Percentiles rank a stretch among this genome's conserved stretches.
Evolutionary conservation across 2,329 filamentous ascomycete species (phyloP).

Genomic region (Venturia carpophila): DNA sequence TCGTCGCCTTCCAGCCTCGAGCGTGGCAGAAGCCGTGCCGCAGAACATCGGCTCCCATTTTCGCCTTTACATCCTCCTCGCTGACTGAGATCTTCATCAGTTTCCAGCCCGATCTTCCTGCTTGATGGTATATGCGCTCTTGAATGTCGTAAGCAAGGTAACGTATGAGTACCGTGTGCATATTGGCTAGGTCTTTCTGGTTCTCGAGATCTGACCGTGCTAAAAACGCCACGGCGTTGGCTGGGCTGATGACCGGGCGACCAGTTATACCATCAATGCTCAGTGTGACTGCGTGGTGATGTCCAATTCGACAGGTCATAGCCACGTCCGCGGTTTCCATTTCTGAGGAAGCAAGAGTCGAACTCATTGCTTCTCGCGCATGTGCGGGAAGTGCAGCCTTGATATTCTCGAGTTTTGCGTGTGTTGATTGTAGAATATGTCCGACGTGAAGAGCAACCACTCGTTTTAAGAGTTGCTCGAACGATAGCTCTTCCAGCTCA

Average conservation of each 20-base stretch:
- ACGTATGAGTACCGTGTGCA: constrained; percentile 10
- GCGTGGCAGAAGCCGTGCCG: constrained; percentile 11
- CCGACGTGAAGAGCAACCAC: constrained; percentile 47
- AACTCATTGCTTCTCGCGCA: not conserved
- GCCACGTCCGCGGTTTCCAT: constrained; percentile 7
- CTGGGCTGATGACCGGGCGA: constrained; percentile 12
- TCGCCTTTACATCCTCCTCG: constrained; percentile 1
- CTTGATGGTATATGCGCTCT: constrained; percentile 1
- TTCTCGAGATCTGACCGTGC: constrained; percentile 12
- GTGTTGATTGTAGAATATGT: constrained; percentile 5
- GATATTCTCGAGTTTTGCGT: not conserved
- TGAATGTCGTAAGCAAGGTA: constrained; percentile 13
- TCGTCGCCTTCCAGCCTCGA: constrained; percentile 2
- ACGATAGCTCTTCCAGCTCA: constrained; percentile 59
- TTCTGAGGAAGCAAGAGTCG: constrained; percentile 7
- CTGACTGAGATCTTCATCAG: not conserved
- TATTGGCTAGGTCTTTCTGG: not conserved
- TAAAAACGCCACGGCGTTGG: not conserved
- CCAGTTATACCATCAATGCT: constrained; percentile 14
- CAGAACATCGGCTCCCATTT: not conserved
- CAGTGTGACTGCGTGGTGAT: not conserved
- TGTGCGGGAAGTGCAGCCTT: not conserved
- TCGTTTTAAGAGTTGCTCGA: constrained; percentile 64
- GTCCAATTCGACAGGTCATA: constrained; percentile 8
- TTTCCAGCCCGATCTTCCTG: constrained; percentile 14